phyloP scores from a whole-genome alignment of 495 filamentous ascomycete genomes.

The Margaritispora aquatica region DNA sequence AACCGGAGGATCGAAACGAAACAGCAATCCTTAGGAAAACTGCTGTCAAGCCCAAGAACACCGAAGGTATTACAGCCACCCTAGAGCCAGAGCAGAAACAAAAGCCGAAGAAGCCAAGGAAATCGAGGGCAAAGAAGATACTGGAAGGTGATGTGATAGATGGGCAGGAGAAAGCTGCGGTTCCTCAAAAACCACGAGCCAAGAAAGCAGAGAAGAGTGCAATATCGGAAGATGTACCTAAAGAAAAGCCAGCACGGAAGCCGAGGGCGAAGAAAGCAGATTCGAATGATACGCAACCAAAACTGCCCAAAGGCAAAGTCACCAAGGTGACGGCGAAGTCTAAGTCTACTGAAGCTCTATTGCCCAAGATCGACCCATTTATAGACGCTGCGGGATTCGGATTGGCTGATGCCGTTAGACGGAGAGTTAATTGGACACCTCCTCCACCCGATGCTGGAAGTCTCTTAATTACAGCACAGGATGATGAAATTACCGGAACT shows the following conservation, averaged over 20 bases:
- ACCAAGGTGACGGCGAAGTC: constrained; percentile 24
- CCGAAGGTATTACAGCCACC: too few relatives aligned
- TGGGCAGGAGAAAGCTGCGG: constrained; percentile 13
- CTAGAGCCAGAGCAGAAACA: constrained; percentile 21
- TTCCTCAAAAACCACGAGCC: constrained; percentile 17
- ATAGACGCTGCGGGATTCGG: constrained; percentile 20
- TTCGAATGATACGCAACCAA: constrained; percentile 25
- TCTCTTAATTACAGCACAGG: not conserved
- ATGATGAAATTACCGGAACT: constrained; percentile 2
- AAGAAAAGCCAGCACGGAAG: constrained; percentile 31
- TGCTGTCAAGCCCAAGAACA: too few relatives aligned
- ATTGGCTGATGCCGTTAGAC: constrained; percentile 41
- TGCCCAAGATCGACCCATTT: constrained; percentile 1
- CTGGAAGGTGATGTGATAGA: not conserved
- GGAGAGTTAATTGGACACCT: constrained; percentile 54
- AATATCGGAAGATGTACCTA: constrained; percentile 8
- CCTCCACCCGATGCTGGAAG: constrained; percentile 24
- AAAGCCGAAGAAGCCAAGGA: constrained; percentile 17
- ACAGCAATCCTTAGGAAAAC: too few relatives aligned
- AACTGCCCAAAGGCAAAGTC: constrained; percentile 27
- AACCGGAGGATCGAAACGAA: too few relatives aligned
- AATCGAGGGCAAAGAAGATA: constrained; percentile 24
- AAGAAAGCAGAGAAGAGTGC: constrained; percentile 18
- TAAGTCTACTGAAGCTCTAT: not conserved
- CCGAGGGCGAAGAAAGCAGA: constrained; percentile 22